A percentile compares a stretch with the other conserved stretches of the same genome.
Evolutionary conservation across 768 basidiomycete genomes (phyloP).

Genomic region (Rhizopogon vinicolor): DNA sequence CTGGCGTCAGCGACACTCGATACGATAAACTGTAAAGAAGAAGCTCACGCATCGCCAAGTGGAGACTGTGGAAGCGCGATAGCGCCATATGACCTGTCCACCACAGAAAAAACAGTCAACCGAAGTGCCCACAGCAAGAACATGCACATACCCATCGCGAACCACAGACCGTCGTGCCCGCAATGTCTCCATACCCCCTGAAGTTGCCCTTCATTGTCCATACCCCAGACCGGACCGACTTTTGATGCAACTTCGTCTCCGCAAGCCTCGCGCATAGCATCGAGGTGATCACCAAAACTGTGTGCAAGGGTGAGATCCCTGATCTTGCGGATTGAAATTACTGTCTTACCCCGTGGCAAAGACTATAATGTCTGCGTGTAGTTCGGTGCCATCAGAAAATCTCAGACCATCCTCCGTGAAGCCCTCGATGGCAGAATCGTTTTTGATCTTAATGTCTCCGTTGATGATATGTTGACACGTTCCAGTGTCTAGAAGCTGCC

Average conservation of each 20-base stretch:
- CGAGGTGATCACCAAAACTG: slow-evolving; percentile 44
- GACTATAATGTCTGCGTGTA: slow-evolving; percentile 29
- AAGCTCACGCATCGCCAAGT: slow-evolving; percentile 25
- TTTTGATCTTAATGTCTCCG: slow-evolving; percentile 49
- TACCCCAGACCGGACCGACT: slow-evolving; percentile 56
- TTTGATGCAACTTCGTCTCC: slow-evolving; percentile 40
- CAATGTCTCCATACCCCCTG: slow-evolving; percentile 32
- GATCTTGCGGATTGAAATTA: not conserved
- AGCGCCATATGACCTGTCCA: slow-evolving; percentile 17
- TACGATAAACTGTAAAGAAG: not conserved
- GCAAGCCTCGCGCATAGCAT: slow-evolving; percentile 38
- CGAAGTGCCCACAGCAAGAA: not conserved
- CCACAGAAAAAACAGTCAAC: not conserved
- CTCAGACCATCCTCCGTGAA: slow-evolving; percentile 28
- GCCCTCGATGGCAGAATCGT: slow-evolving; percentile 27
- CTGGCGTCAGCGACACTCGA: not conserved
- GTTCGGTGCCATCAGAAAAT: slow-evolving; percentile 24
- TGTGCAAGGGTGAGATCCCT: not conserved
- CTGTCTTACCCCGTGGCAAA: slow-evolving; percentile 26
- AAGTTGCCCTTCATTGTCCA: slow-evolving; percentile 60
- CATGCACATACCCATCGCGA: slow-evolving; percentile 15
- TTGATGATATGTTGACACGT: slow-evolving; percentile 39
- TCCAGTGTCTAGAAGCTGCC: slow-evolving; percentile 25
- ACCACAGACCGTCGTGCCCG: slow-evolving; percentile 34
- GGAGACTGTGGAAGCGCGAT: slow-evolving; percentile 26